phyloP scores from a whole-genome alignment of 352 stramenopile genomes.

The Phytophthora uliginosa region DNA sequence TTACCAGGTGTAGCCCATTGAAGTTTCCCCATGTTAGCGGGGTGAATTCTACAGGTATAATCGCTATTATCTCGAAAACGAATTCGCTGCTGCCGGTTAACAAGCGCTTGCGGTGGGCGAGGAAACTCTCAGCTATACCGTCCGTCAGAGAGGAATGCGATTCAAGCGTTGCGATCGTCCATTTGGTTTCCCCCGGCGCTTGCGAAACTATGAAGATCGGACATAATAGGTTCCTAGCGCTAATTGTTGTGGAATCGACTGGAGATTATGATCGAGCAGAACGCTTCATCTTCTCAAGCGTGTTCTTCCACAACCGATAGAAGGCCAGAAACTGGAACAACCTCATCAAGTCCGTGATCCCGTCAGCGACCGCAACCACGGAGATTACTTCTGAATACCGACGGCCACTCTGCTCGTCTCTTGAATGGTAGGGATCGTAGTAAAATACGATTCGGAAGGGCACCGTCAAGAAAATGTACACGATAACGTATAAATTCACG shows the following conservation, averaged over 20 bases:
- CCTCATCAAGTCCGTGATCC: conserved; percentile 53
- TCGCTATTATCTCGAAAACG: conserved; percentile 56
- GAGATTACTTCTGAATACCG: conserved; percentile 54
- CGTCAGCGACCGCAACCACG: conserved; percentile 48
- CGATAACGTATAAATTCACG: not conserved
- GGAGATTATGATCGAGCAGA: conserved; percentile 54
- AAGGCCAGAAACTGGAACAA: conserved; percentile 53
- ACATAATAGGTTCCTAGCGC: conserved; percentile 18
- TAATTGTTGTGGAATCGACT: conserved; percentile 32
- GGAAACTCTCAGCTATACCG: not conserved
- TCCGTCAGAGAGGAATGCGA: conserved; percentile 15
- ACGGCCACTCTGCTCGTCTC: not conserved
- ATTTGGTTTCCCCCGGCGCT: conserved; percentile 32
- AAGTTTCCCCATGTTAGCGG: conserved; percentile 35
- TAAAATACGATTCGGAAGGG: conserved; percentile 25
- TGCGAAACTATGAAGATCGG: conserved; percentile 2
- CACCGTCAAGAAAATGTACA: conserved; percentile 27
- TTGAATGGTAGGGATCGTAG: conserved; percentile 8
- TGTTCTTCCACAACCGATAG: conserved; percentile 44
- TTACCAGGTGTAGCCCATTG: conserved; percentile 67
- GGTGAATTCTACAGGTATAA: conserved; percentile 64
- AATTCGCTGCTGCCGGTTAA: conserved; percentile 37
- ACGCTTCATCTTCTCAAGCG: conserved; percentile 45
- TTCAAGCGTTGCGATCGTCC: conserved; percentile 58
- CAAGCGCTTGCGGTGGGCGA: conserved; percentile 21